A percentile compares a stretch with the other conserved stretches of the same genome.
Evolutionary conservation across 2,329 filamentous ascomycete genomes (phyloP).

Genomic region (Lachnellula subtilissima): DNA sequence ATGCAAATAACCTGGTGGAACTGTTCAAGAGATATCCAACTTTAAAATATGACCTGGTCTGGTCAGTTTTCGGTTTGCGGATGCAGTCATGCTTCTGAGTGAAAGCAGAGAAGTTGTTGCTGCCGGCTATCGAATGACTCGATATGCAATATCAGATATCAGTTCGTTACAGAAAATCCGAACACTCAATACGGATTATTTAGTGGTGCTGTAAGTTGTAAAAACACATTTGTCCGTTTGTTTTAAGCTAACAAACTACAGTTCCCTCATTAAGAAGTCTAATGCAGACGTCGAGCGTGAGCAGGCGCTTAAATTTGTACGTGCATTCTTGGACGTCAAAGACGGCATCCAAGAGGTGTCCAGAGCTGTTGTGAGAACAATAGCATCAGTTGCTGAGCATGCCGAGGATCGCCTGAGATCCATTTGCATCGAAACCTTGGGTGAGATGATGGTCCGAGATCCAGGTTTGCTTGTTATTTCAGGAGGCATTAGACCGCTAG

Average conservation of each 20-base stretch:
- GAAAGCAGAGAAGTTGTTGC: conserved; percentile 95
- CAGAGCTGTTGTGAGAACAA: conserved; percentile 77
- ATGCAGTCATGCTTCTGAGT: conserved; percentile 96
- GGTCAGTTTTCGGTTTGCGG: conserved; percentile 88
- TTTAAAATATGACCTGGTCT: conserved; percentile 93
- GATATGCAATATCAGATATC: conserved; percentile 90
- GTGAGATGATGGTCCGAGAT: conserved; percentile 84
- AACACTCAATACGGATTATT: conserved; percentile 80
- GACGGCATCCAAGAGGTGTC: conserved; percentile 86
- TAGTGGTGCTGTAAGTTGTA: conserved; percentile 65
- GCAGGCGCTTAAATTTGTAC: conserved; percentile 92
- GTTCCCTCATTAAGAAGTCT: conserved; percentile 87
- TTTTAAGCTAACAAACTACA: conserved; percentile 28
- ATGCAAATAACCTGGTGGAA: conserved; percentile 88
- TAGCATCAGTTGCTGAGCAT: conserved; percentile 84
- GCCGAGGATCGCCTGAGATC: conserved; percentile 67
- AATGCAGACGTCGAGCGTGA: conserved; percentile 97
- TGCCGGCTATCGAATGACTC: conserved; percentile 85
- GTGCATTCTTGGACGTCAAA: conserved; percentile 93
- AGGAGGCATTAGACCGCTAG: conserved; percentile 79
- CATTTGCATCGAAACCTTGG: conserved; percentile 88
- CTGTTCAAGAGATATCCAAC: conserved; percentile 92
- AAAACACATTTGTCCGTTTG: not conserved
- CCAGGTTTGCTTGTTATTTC: conserved; percentile 75
- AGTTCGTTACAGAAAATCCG: conserved; percentile 86